Base-by-base conservation (phyloP, 176 grass and related monocot species). In the Puya raimondii region DNA sequence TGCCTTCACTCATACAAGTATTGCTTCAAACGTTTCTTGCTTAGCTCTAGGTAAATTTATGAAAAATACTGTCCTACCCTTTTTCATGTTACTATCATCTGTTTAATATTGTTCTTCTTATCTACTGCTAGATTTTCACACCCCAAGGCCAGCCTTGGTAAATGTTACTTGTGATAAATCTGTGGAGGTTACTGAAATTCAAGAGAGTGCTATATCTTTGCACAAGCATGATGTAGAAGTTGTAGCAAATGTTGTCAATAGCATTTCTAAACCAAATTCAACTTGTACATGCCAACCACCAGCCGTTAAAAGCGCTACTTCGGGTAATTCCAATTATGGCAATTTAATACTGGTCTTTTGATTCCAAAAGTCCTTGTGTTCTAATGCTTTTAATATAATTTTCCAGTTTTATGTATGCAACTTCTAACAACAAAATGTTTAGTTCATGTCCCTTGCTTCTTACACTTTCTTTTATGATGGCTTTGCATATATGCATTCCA, bases 111-210 rank as follows among this genome's bases (percentile, higher is more conserved):
- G 13, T 12, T 33, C 53, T 49, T 66, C 53, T 11, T 54, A 49
- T 47, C 8, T 66, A 33, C n/a, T 53, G 47, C 59, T 70, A 85
- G 82, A 76, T 70, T 91, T 91, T 65, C 85, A 76, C 66, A 85
- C 92, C 70, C 88, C 85, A 61, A 89, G 91, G 82, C 88, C 92
- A 63, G 66, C 59, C 76, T 82, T 63, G 13, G 13, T 68, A 29
- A 82, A 50, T 81, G 76, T 15, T 12, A 63, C 11, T 22, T 54
- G 22, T 72, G 52, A 49, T 11, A 76, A 53, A 76, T 67, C 70
- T 49, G 68, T 53, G 0, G 47, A 27, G 61, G 18, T 15, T 73
- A 72, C 50, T 9, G 18, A 89, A 72, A 58, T 17, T 61, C 78
- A 70, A 53, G 18, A 78, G 67, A 53, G 33, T 72, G 25, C 9